Percentiles rank a stretch among this genome's conserved stretches.
These are phyloP conservation scores for Colletotrichum nymphaeae DNA, from an alignment of 2,329 filamentous ascomycete species.

Conservation along the genomic window DNA sequence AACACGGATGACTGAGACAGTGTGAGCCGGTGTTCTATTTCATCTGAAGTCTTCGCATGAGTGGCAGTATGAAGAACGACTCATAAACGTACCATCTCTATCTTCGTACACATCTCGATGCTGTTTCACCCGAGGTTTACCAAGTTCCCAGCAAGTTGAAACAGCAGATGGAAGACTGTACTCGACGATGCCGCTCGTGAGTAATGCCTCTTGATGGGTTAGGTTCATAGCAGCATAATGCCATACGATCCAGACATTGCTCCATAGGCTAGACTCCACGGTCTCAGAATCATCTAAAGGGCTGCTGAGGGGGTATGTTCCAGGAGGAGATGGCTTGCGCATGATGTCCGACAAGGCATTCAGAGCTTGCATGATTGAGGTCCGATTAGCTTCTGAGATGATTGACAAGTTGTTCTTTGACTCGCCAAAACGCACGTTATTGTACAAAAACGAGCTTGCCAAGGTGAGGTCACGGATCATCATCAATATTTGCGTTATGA, in stretches of 20 bases:
- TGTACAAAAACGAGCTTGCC: not conserved
- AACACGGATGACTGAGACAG: not conserved
- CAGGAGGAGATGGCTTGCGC: not conserved
- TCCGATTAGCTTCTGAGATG: conserved; percentile 1
- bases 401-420: conserved; percentile 6
- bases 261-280: not conserved
- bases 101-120: conserved; percentile 8
- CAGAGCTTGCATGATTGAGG: conserved; percentile 4
- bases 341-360: not conserved
- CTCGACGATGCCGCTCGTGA: not conserved
- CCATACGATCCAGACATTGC: not conserved
- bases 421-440: not conserved
- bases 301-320: not conserved
- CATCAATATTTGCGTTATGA: conserved; percentile 5
- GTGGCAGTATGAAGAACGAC: not conserved
- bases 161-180: not conserved
- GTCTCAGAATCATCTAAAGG: not conserved
- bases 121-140: conserved; percentile 1
- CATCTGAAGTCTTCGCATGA: not conserved
- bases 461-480: conserved; percentile 1
- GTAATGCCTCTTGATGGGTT: not conserved
- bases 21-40: not conserved
- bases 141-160: conserved; percentile 8
- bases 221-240: not conserved
- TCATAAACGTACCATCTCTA: conserved; percentile 2